Conservation (phyloP, 2,329 filamentous ascomycete species). For the Phaeophleospora eucalypticola region DNA sequence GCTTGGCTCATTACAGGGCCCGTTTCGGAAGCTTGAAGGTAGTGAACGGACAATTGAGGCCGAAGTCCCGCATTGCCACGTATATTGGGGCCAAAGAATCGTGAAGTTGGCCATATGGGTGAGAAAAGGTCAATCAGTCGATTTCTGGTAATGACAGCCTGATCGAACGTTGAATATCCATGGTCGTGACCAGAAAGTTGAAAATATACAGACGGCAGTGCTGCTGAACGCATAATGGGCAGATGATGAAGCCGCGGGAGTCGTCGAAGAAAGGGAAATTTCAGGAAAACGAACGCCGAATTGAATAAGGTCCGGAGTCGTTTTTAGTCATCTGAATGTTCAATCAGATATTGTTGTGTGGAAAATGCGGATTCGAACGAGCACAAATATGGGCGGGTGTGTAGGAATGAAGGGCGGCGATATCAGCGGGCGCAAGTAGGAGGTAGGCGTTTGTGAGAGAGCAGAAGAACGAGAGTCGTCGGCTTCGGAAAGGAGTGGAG, state of each 20-base stretch:
- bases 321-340: too few species aligned
- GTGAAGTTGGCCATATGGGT: too few species aligned
- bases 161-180: too few species aligned
- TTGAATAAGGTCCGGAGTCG: too few species aligned
- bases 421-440: conserved; percentile 1
- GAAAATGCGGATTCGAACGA: conserved; percentile 19
- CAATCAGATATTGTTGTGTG: background rate
- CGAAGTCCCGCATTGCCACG: too few species aligned
- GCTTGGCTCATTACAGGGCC: too few species aligned
- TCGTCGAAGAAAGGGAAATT: background rate
- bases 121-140: too few species aligned
- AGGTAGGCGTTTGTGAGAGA: background rate
- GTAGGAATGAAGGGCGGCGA: conserved; percentile 1
- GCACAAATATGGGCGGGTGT: conserved; percentile 19
- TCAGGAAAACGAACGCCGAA: background rate
- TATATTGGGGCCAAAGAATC: too few species aligned
- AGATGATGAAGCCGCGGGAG: background rate
- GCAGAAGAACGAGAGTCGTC: background rate
- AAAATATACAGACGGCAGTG: background rate
- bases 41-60: too few species aligned
- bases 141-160: too few species aligned
- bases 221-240: background rate
- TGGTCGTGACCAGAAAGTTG: too few species aligned
- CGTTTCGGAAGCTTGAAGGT: too few species aligned
- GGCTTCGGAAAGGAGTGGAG: background rate